Evolutionary conservation across 345 rosid species (phyloP).

Genomic region (Sisymbrium altissimum): DNA sequence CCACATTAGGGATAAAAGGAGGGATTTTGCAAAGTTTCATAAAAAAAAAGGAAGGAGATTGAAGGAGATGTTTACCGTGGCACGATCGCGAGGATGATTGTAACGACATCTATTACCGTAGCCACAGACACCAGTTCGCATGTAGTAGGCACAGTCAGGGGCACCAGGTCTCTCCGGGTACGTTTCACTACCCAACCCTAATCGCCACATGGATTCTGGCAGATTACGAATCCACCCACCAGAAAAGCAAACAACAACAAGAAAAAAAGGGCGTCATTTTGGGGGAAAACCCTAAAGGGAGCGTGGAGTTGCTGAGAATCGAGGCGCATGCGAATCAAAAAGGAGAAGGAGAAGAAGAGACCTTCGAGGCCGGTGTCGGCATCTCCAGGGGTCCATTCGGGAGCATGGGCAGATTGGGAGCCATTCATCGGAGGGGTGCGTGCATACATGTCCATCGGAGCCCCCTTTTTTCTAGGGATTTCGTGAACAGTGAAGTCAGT

Average conservation of each 20-base stretch:
- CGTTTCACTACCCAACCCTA: conserved; percentile 48
- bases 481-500: conserved; percentile 45
- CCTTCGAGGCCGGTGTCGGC: conserved; percentile 66
- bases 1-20: conserved; percentile 7
- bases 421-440: conserved; percentile 51
- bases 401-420: conserved; percentile 51
- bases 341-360: conserved; percentile 12
- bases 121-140: conserved; percentile 91
- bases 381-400: conserved; percentile 59
- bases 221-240: conserved; percentile 10
- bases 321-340: conserved; percentile 23
- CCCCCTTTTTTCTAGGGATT: conserved; percentile 15
- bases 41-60: neutral
- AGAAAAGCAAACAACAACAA: too few relatives aligned
- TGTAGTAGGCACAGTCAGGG: conserved; percentile 89
- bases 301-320: neutral
- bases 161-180: conserved; percentile 82
- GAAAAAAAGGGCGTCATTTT: conserved; percentile 32
- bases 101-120: conserved; percentile 81
- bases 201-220: conserved; percentile 83
- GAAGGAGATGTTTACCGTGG: conserved; percentile 39
- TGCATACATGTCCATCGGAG: conserved; percentile 69
- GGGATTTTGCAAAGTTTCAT: neutral
- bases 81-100: conserved; percentile 95
- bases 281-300: conserved; percentile 30